Evolutionary conservation across 495 filamentous ascomycete genomes (phyloP), one percentile per base, ranked within the genome.

Genomic region (Hypoxylon trugodes): DNA sequence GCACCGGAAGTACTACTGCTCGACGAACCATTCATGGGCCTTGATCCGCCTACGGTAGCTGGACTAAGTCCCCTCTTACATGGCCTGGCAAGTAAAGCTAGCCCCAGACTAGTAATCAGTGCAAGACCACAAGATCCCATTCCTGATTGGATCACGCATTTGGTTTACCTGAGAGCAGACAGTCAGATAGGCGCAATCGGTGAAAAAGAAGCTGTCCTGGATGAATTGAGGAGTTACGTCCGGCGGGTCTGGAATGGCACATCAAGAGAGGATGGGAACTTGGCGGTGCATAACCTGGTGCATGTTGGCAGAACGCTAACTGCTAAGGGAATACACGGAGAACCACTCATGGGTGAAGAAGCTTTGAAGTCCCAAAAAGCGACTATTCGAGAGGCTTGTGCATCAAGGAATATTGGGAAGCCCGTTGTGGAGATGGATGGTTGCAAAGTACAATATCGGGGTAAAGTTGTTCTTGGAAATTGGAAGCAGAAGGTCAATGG

Each of bases 21-120:
- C 8, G 95, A 98, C 76, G 95, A 97, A 68, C 93, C 95, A 10
- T 97, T 98, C 72, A 96, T 98, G 91, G 95, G 95, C 6, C 79
- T 98, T 28, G 95, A 98, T 71, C 95, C 95, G 18, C 84, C 86
- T 16, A 93, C 92, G 2, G 80, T 88, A 7, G 77, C 78, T 25
- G 82, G 82, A 8, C 73, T 98, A 65, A 93, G 90, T 16, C 76
- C 77, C 2, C 77, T 97, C 33, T 81, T 97, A 6, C 74, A 84
- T 59, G 72, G 77, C 0, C 66, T 98, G 15, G 89, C 89, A 2
- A 75, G 82, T 55, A 82, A 82, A 46, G 81, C 76, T 45, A 81
- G 82, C 13, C 90, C 92, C 4, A 83, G 90, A 28, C 75, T 97
- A 15, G 77, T 98, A 10, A 72, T 97, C 25, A 88, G 87, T 30